Evolutionary conservation across 2,329 filamentous ascomycete species (phyloP).

Genomic region (Aureobasidium sp.): DNA sequence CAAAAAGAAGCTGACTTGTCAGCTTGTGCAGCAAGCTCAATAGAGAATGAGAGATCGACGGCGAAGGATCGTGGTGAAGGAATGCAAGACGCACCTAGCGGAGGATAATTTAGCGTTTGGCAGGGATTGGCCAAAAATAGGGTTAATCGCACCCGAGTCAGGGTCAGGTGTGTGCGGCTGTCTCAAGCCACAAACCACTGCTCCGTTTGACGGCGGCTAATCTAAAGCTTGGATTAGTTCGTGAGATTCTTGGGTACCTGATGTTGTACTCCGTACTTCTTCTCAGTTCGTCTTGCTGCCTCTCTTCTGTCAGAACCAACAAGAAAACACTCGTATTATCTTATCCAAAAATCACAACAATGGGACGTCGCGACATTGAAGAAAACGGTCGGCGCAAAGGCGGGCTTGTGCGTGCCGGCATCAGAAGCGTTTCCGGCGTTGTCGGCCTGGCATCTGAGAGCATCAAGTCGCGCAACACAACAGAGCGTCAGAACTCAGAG

Average conservation of each 20-base stretch:
- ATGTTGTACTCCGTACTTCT: neutral
- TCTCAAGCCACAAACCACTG: neutral
- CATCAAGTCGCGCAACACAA: neutral
- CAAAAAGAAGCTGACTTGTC: neutral
- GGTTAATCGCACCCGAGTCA: neutral
- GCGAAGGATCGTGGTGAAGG: neutral
- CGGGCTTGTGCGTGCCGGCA: neutral
- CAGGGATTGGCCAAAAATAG: neutral
- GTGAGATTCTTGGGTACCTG: neutral
- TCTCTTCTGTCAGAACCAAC: neutral
- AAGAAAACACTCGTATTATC: neutral
- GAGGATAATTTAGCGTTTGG: neutral
- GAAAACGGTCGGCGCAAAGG: neutral
- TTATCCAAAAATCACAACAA: neutral
- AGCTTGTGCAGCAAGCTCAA: neutral
- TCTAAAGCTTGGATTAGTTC: neutral
- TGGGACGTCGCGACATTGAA: neutral
- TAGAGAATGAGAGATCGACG: neutral
- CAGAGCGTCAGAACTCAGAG: neutral
- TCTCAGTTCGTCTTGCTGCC: no score
- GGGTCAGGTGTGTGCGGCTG: neutral
- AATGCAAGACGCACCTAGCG: neutral
- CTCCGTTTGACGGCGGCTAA: neutral
- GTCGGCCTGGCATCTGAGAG: constrained; percentile 4
- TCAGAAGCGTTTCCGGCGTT: neutral